Percentiles rank a stretch among this genome's conserved stretches.
These are phyloP conservation scores for Periconia digitata DNA, from an alignment of 2,329 filamentous ascomycete genomes.

Conservation along the genomic window DNA sequence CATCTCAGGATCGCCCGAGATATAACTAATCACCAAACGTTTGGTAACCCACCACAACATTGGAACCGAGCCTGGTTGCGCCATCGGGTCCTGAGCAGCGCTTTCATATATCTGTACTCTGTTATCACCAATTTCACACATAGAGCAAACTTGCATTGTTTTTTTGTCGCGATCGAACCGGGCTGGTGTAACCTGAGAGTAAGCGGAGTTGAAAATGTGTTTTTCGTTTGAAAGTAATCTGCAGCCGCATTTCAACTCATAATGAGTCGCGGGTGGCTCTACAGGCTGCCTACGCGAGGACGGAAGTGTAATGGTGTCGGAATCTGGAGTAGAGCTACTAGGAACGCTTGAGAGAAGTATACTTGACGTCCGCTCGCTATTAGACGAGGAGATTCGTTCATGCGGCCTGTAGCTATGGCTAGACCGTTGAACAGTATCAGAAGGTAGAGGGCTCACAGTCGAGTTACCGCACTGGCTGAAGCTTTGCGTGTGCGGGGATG, in stretches of 20 bases:
- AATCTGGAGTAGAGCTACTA: background rate
- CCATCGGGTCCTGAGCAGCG: conserved; percentile 1
- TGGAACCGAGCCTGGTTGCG: background rate
- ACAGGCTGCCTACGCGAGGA: conserved; percentile 2
- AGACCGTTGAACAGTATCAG: too few relatives aligned
- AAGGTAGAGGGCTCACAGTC: too few relatives aligned
- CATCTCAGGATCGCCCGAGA: conserved; percentile 3
- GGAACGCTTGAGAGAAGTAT: background rate
- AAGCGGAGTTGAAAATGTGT: conserved; percentile 18
- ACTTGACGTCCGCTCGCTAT: conserved; percentile 11
- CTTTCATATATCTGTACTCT: conserved; percentile 19
- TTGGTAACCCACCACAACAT: conserved; percentile 17
- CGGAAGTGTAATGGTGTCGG: background rate
- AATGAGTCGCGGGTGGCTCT: conserved; percentile 9
- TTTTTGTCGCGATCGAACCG: background rate
- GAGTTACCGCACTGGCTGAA: background rate
- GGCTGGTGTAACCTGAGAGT: background rate
- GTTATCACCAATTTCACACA: conserved; percentile 13
- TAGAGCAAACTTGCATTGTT: conserved; percentile 8
- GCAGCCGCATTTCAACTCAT: conserved; percentile 14
- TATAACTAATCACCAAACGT: conserved; percentile 5
- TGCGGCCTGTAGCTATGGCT: too few relatives aligned
- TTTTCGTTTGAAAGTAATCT: conserved; percentile 9
- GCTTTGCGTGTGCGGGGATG: background rate
- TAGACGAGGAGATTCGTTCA: too few relatives aligned